Conservation (phyloP, 2,329 filamentous ascomycete genomes). For the Apiospora rasikravindrae region DNA sequence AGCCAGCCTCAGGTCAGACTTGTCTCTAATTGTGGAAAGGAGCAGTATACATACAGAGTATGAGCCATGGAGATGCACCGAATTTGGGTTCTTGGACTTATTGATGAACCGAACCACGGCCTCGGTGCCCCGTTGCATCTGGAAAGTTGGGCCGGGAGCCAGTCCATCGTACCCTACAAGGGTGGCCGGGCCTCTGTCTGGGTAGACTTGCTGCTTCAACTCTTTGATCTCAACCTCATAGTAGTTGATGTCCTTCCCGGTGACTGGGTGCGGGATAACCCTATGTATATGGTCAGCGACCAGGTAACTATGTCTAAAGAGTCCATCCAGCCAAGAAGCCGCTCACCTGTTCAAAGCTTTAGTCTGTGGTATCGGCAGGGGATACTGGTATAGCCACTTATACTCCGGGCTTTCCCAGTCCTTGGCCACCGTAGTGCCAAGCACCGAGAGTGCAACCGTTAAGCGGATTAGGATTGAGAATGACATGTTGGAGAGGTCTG, state of each 20-base stretch:
- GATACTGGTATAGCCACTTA: slow-evolving; percentile 20
- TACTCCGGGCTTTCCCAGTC: slow-evolving; percentile 19
- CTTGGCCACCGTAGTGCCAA: slow-evolving; percentile 16
- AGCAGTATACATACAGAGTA: slow-evolving; percentile 38
- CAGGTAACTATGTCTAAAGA: neutral
- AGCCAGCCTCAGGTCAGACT: neutral
- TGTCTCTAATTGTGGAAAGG: neutral
- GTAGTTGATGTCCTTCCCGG: slow-evolving; percentile 42
- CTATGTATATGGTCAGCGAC: slow-evolving; percentile 23
- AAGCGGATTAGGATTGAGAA: slow-evolving; percentile 8
- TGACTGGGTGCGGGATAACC: slow-evolving; percentile 42
- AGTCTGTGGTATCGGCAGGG: slow-evolving; percentile 18
- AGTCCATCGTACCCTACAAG: slow-evolving; percentile 59
- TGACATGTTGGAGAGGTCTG: neutral
- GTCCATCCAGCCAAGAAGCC: neutral
- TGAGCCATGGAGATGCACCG: slow-evolving; percentile 62
- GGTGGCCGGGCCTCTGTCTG: slow-evolving; percentile 38
- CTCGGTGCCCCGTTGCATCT: slow-evolving; percentile 54
- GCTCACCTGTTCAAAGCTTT: slow-evolving; percentile 11
- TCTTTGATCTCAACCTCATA: slow-evolving; percentile 42
- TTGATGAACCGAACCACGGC: slow-evolving; percentile 61
- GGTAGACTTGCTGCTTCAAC: slow-evolving; percentile 44
- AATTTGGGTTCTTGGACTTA: slow-evolving; percentile 48
- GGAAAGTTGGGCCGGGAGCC: slow-evolving; percentile 58
- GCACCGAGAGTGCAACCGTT: neutral